Conservation (phyloP, 768 basidiomycete species). For the Leucocoprinus sp. region DNA sequence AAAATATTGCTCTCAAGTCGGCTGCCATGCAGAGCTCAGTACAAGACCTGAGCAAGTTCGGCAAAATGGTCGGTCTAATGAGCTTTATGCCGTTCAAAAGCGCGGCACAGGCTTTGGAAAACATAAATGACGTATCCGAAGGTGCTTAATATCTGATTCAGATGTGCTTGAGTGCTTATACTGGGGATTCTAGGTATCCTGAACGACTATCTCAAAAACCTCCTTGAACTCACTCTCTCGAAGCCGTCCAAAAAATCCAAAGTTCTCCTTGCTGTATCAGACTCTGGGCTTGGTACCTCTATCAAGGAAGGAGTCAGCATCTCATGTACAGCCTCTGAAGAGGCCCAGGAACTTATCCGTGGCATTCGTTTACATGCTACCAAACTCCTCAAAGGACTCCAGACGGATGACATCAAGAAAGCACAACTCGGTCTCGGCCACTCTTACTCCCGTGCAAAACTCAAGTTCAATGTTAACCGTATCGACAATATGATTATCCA, state of each 20-base stretch:
- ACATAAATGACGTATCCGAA: conserved; percentile 93
- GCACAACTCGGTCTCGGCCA: conserved; percentile 96
- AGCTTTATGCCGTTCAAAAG: conserved; percentile 94
- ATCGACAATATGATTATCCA: conserved; percentile 99
- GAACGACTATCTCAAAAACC: conserved; percentile 73
- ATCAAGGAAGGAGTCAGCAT: conserved; percentile 70
- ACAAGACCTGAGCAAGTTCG: conserved; percentile 79
- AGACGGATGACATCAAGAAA: conserved; percentile 80
- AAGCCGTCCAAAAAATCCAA: conserved; percentile 64
- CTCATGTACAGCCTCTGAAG: conserved; percentile 75
- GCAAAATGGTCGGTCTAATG: conserved; percentile 83
- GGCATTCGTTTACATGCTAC: conserved; percentile 88
- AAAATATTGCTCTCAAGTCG: conserved; percentile 80
- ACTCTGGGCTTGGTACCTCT: conserved; percentile 62
- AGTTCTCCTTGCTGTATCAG: conserved; percentile 73
- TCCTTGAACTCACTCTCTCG: conserved; percentile 83
- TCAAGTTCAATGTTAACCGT: conserved; percentile 96
- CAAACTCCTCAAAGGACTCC: conserved; percentile 83
- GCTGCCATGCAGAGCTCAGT: conserved; percentile 79
- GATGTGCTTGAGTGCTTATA: background rate
- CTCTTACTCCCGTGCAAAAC: conserved; percentile 94
- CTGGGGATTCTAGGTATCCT: conserved; percentile 52
- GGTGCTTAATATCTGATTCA: conserved; percentile 39
- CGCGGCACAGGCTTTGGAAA: conserved; percentile 90
- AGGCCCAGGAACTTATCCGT: conserved; percentile 78